These are phyloP conservation scores for Begonia fuchsioides DNA, from an alignment of 306 rosid genomes.

Conservation along the genomic window DNA sequence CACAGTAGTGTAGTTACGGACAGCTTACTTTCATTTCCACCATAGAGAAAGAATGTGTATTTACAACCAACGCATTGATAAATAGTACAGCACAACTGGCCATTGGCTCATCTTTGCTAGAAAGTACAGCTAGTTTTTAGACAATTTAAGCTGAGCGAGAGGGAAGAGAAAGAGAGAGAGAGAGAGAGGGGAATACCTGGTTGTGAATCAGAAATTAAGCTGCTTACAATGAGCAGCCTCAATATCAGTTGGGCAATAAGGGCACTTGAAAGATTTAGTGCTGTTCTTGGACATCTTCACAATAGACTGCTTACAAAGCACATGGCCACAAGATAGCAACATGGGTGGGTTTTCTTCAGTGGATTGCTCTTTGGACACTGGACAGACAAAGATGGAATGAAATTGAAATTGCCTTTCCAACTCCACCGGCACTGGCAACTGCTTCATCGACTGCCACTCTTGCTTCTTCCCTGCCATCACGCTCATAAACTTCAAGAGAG, in stretches of 20 bases:
- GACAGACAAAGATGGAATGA: slow-evolving; percentile 91
- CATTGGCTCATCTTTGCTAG: slow-evolving; percentile 18
- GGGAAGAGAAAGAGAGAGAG: too few relatives aligned
- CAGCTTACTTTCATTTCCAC: slow-evolving; percentile 10
- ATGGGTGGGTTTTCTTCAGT: slow-evolving; percentile 82
- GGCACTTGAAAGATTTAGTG: slow-evolving; percentile 70
- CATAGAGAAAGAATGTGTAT: slow-evolving; percentile 39
- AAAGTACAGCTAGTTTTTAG: slow-evolving; percentile 17
- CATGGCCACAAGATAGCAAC: slow-evolving; percentile 88
- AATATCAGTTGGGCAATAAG: slow-evolving; percentile 63
- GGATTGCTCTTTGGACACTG: slow-evolving; percentile 86
- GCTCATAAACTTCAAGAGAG: slow-evolving; percentile 59
- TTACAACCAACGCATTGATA: slow-evolving; percentile 29
- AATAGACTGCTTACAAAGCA: slow-evolving; percentile 86
- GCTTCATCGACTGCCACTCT: slow-evolving; percentile 81
- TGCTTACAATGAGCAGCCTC: slow-evolving; percentile 46
- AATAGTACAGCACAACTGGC: slow-evolving; percentile 15
- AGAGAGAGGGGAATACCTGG: slow-evolving; percentile 12
- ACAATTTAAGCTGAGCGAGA: slow-evolving; percentile 15
- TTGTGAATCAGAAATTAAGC: slow-evolving; percentile 35
- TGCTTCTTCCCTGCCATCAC: slow-evolving; percentile 82
- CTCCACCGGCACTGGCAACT: slow-evolving; percentile 75
- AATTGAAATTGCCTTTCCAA: slow-evolving; percentile 66
- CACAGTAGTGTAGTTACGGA: background rate
- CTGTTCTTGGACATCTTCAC: slow-evolving; percentile 81